phyloP scores from a whole-genome alignment of 2,329 filamentous ascomycete genomes.

The Xylariales sp. region DNA sequence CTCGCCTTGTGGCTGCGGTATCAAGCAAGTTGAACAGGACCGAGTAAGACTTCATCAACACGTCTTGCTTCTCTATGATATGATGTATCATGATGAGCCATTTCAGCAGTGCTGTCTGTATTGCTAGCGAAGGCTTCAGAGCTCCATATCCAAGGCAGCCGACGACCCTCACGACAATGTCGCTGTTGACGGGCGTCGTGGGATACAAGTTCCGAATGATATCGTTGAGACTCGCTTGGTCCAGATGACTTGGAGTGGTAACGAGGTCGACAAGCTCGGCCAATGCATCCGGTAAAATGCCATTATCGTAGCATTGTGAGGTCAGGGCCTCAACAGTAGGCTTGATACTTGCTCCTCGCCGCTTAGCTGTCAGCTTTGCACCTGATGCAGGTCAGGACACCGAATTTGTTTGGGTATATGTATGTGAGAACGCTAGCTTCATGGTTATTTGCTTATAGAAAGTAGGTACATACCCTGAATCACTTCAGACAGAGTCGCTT shows the following conservation, averaged over 20 bases:
- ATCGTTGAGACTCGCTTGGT: conserved; percentile 67
- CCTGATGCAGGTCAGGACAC: conserved; percentile 32
- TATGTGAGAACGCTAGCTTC: too few relatives aligned
- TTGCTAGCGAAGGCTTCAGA: conserved; percentile 65
- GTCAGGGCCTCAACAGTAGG: conserved; percentile 59
- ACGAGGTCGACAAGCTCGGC: conserved; percentile 61
- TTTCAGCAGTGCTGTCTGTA: conserved; percentile 67
- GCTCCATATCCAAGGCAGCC: conserved; percentile 73
- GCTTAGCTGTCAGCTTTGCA: conserved; percentile 59
- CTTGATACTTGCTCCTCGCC: conserved; percentile 58
- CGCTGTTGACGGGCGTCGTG: conserved; percentile 54
- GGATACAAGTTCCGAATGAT: conserved; percentile 75
- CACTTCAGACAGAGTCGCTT: conserved; percentile 4
- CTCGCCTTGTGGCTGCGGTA: conserved; percentile 67
- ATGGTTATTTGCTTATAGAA: too few relatives aligned
- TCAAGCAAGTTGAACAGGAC: conserved; percentile 79
- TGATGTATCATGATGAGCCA: conserved; percentile 79
- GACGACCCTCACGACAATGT: conserved; percentile 61
- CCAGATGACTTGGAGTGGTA: conserved; percentile 62
- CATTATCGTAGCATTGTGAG: conserved; percentile 61
- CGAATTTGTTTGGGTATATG: too few relatives aligned
- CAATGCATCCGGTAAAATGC: conserved; percentile 58
- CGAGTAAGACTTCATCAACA: conserved; percentile 66
- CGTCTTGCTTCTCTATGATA: conserved; percentile 56
- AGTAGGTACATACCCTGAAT: conserved; percentile 7